Evolutionary conservation across 2,329 filamentous ascomycete genomes (phyloP).

Genomic region (Thelonectria blattea): DNA sequence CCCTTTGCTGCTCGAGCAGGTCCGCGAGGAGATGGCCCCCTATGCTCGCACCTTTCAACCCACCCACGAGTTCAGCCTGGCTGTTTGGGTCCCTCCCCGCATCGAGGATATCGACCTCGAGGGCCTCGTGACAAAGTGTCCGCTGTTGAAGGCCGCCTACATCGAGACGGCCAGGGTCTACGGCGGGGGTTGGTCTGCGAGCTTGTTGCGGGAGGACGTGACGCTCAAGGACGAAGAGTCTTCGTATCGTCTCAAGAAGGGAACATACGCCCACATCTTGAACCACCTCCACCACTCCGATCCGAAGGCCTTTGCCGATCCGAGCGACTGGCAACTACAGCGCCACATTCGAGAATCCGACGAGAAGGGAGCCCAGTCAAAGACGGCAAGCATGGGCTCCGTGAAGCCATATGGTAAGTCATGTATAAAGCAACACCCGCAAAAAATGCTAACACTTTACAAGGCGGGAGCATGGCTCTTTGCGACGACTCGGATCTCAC

Average conservation of each 20-base stretch:
- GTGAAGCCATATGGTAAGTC: conserved; percentile 44
- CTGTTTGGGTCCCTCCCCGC: conserved; percentile 44
- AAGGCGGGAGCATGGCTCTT: conserved; percentile 43
- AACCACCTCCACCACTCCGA: conserved; percentile 46
- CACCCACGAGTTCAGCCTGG: conserved; percentile 44
- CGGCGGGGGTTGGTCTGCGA: conserved; percentile 42
- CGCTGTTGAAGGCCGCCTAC: conserved; percentile 47
- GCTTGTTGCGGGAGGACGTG: conserved; percentile 42
- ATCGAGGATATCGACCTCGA: conserved; percentile 46
- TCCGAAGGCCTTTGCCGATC: conserved; percentile 41
- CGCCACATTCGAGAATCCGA: conserved; percentile 41
- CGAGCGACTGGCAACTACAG: conserved; percentile 44
- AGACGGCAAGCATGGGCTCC: conserved; percentile 34
- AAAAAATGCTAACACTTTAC: conserved; percentile 13
- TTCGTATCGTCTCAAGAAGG: conserved; percentile 42
- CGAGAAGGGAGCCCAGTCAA: conserved; percentile 32
- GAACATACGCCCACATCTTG: conserved; percentile 43
- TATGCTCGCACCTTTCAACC: conserved; percentile 42
- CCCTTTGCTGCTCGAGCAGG: conserved; percentile 44
- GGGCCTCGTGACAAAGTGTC: conserved; percentile 44
- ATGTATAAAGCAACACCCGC: not conserved
- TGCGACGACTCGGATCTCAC: conserved; percentile 43
- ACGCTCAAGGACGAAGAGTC: conserved; percentile 36
- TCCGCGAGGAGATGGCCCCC: conserved; percentile 48
- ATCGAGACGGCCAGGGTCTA: conserved; percentile 50